Evolutionary conservation across 2,329 filamentous ascomycete genomes (phyloP).

Genomic region (Diaporthe vexans): DNA sequence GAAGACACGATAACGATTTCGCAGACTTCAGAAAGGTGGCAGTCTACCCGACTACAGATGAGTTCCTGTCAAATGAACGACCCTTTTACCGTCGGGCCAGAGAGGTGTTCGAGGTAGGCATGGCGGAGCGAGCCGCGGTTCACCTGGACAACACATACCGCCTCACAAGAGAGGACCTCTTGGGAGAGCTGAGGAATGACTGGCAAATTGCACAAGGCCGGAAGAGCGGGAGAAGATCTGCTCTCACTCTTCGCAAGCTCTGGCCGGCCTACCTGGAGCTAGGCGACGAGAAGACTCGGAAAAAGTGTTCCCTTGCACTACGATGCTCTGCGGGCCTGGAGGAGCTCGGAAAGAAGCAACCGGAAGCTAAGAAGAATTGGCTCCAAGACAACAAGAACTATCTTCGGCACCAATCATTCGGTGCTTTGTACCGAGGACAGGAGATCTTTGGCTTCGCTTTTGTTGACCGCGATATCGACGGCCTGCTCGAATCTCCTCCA

Average conservation of each 20-base stretch:
- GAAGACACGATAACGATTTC: conserved; percentile 82
- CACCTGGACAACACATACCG: conserved; percentile 82
- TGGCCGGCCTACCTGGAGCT: conserved; percentile 55
- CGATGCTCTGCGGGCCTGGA: conserved; percentile 58
- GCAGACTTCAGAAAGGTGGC: conserved; percentile 71
- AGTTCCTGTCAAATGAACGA: conserved; percentile 66
- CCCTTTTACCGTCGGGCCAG: conserved; percentile 69
- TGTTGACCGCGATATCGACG: conserved; percentile 64
- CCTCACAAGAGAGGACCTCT: conserved; percentile 78
- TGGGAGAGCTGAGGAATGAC: conserved; percentile 75
- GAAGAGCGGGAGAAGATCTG: conserved; percentile 60
- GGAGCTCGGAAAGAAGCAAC: conserved; percentile 52
- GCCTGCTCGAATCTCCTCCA: conserved; percentile 60
- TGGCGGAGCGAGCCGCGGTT: conserved; percentile 55
- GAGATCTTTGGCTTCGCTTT: conserved; percentile 72
- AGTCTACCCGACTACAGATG: conserved; percentile 76
- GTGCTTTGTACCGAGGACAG: conserved; percentile 67
- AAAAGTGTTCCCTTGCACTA: conserved; percentile 58
- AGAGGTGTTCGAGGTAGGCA: conserved; percentile 59
- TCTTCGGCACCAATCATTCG: conserved; percentile 72
- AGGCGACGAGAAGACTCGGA: conserved; percentile 48
- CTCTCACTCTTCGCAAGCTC: conserved; percentile 57
- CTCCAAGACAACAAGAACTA: conserved; percentile 63
- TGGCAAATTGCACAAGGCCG: conserved; percentile 63
- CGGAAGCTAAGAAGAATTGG: conserved; percentile 56